phyloP scores from a whole-genome alignment of 306 rosid species.

The Erythrophleum fordii region DNA sequence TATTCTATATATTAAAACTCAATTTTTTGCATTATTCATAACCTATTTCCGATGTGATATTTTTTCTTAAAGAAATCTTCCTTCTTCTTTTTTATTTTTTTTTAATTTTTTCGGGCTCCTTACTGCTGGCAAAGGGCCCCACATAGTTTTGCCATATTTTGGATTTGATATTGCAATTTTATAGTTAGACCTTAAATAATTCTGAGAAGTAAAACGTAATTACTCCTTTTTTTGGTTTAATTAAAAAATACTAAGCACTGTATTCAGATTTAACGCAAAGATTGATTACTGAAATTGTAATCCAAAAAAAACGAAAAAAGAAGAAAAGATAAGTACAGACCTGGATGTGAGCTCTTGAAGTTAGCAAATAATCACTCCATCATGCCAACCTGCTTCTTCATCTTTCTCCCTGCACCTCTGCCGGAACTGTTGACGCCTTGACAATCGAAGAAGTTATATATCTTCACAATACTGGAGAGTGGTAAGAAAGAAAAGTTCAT shows the following conservation, averaged over 20 bases:
- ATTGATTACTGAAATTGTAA: neutral
- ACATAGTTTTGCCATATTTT: too few relatives aligned
- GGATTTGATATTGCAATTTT: neutral
- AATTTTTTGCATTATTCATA: too few relatives aligned
- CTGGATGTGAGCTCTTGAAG: slow-evolving; percentile 8
- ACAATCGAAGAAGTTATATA: neutral
- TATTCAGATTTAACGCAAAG: neutral
- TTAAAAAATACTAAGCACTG: neutral
- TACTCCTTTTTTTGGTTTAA: neutral
- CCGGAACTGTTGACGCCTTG: neutral
- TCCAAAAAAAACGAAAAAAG: neutral
- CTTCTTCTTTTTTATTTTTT: too few relatives aligned
- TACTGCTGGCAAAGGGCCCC: too few relatives aligned
- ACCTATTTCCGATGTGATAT: too few relatives aligned
- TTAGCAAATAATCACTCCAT: neutral
- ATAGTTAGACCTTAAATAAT: neutral
- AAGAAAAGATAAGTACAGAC: neutral
- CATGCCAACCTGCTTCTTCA: neutral
- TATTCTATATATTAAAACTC: too few relatives aligned
- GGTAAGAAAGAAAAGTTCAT: neutral
- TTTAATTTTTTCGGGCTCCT: too few relatives aligned
- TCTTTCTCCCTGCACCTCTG: neutral
- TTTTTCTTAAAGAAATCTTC: too few relatives aligned
- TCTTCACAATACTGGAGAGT: slow-evolving; percentile 1
- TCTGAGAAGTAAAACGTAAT: neutral